Conservation (phyloP, 257 asterid species). For the Ocimum tenuiflorum region DNA sequence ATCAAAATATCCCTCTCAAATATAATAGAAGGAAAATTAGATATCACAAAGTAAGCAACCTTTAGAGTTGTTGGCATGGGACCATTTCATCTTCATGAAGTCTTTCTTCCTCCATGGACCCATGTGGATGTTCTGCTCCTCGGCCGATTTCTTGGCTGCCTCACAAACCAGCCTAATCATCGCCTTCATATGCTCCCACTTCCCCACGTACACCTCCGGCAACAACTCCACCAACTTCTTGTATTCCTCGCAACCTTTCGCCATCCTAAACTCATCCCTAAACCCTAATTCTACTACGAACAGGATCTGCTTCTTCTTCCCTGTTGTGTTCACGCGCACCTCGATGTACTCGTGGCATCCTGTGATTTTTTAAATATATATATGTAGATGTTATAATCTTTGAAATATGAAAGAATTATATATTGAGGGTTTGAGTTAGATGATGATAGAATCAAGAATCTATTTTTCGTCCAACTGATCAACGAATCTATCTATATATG, state of each 20-base stretch:
- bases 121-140: conserved; percentile 36
- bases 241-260: conserved; percentile 42
- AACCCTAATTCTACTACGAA: conserved; percentile 44
- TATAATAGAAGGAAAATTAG: no score
- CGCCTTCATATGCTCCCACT: conserved; percentile 36
- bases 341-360: conserved; percentile 57
- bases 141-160: conserved; percentile 45
- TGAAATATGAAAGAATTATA: no score
- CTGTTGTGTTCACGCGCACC: conserved; percentile 37
- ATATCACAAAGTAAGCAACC: no score
- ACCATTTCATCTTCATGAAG: conserved; percentile 53
- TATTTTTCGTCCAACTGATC: no score
- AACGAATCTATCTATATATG: no score
- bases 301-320: conserved; percentile 31
- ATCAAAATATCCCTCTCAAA: no score
- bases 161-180: conserved; percentile 41
- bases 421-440: no score
- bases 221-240: conserved; percentile 23
- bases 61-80: not conserved
- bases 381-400: no score
- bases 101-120: conserved; percentile 50
- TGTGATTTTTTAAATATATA: no score
- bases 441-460: no score
- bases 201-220: conserved; percentile 44
- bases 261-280: conserved; percentile 50